Percentiles rank a stretch among this genome's conserved stretches.
These are phyloP conservation scores for Ascodesmis nigricans DNA, from an alignment of 495 filamentous ascomycete species.

Conservation along the genomic window DNA sequence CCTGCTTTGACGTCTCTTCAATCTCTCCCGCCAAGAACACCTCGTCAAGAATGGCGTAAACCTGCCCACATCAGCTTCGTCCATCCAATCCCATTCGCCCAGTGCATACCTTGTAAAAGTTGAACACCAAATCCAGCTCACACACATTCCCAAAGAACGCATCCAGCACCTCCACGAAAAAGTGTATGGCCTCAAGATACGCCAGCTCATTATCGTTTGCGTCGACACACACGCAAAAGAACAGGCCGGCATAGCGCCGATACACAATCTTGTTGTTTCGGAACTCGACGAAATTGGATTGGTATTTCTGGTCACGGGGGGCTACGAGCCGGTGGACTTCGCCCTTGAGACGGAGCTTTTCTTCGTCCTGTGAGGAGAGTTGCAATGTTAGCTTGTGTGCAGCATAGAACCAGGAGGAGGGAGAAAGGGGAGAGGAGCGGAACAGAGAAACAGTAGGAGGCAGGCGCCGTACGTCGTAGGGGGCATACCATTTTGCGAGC, in stretches of 20 bases:
- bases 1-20: conserved; percentile 95
- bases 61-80: conserved; percentile 18
- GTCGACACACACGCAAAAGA: conserved; percentile 98
- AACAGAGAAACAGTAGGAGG: too few relatives aligned
- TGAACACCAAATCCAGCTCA: conserved; percentile 96
- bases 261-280: conserved; percentile 87
- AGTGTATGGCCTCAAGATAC: conserved; percentile 94
- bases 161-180: conserved; percentile 97
- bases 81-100: conserved; percentile 22
- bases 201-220: conserved; percentile 97
- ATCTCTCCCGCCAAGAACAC: conserved; percentile 94
- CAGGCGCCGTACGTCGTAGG: conserved; percentile 44
- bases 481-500: conserved; percentile 95
- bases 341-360: conserved; percentile 22
- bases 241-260: conserved; percentile 84
- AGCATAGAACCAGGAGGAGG: conserved; percentile 1
- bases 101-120: conserved; percentile 85
- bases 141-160: conserved; percentile 98
- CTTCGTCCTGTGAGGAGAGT: conserved; percentile 13
- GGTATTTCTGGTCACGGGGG: conserved; percentile 94
- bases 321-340: conserved; percentile 80
- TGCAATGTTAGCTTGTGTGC: not conserved
- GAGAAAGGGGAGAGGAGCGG: too few relatives aligned
- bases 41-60: conserved; percentile 95
- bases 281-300: conserved; percentile 97